Base-by-base conservation (phyloP, 176 grass and related monocot genomes). In the Cocos nucifera region DNA sequence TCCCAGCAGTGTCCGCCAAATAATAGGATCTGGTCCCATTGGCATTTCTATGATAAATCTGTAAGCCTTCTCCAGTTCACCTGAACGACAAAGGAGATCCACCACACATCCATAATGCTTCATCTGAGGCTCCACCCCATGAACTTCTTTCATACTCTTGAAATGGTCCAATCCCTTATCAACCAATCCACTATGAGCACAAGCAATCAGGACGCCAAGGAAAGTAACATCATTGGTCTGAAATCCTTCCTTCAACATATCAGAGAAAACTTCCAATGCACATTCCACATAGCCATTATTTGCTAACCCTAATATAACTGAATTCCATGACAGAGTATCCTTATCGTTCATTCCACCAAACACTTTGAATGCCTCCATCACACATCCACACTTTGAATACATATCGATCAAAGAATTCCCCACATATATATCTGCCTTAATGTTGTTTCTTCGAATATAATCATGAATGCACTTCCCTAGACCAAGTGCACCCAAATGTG, bases 1-100 rank as follows among this genome's bases (percentile, higher is more conserved):
- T 58, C 71, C 72, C 19, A 83, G 61, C 58, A 83, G 17, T 73
- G 78, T 90, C 58, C 78, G 82, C 72, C 79, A 83, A 66, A 90
- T 56, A 49, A 86, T 44, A 21, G 76, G 73, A 39, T 79, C 69
- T 57, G 73, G 82, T 15, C 18, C 22, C 3, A 83, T 17, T 0
- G 68, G 82, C 72, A 82, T 82, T 27, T 82, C 63, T 24, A 0
- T 49, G 15, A 86, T 74, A 53, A 90, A 79, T 27, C 24, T 65
- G 66, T 69, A 15, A 7, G 74, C 70, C 57, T 68, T 75, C 1
- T 75, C 62, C 61, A 84, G 32, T 22, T 69, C 70, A 51, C 74
- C 81, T 22, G 77, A 75, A 22, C 67, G 81, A 5, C 78, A 30
- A 2, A 89, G 74, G 28, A 89, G 75, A 78, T 79, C 67, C 3